Evolutionary conservation across 2,329 filamentous ascomycete genomes (phyloP), one percentile per base, ranked within the genome.

Genomic region (Coniochaeta hoffmannii): DNA sequence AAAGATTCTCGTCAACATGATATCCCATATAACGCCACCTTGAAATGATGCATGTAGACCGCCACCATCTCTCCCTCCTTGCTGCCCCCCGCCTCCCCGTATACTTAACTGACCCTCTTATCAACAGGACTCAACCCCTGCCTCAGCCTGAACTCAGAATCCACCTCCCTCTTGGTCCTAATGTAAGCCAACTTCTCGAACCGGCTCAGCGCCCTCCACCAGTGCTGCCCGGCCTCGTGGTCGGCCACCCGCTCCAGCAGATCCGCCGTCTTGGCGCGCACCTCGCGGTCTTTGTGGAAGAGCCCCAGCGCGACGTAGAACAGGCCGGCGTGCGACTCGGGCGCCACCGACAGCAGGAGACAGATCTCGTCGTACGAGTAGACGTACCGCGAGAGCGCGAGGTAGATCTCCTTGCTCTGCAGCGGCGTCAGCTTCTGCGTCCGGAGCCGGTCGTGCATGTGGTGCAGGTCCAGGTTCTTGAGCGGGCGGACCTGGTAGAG

Each of bases 301-400:
- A 99, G 76, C 0, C 94, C 94, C 53, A 97, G 80, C 5, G 88
- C 89, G 26, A 99, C 73, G 64, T 97, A 96, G 69, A 97, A 97
- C 3, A 97, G 78, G 0, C 90, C 94, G 0, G 88, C 89, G 63
- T 94, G 90, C 28, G 85, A 89, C 71, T 96, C 90, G 8, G 90
- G 90, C 6, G 90, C 86, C 7, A 94, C 88, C 28, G 84, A 86
- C 7, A 96, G 79, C 6, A 96, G 78, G 57, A 96, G 86, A 63
- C 88, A 92, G 59, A 96, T 90, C 63, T 93, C 90, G 63, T 89
- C 88, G 67, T 95, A 94, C 24, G 86, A 84, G 63, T 87, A 85
- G 41, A 92, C 87, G 60, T 86, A 84, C 64, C 85, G 83, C 14
- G 87, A 77, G 19, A 99, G 80, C 1, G 90, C 87, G 19, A 94